phyloP scores from a whole-genome alignment of 2,329 filamentous ascomycete species.

The Ophiostoma himal-ulmi region DNA sequence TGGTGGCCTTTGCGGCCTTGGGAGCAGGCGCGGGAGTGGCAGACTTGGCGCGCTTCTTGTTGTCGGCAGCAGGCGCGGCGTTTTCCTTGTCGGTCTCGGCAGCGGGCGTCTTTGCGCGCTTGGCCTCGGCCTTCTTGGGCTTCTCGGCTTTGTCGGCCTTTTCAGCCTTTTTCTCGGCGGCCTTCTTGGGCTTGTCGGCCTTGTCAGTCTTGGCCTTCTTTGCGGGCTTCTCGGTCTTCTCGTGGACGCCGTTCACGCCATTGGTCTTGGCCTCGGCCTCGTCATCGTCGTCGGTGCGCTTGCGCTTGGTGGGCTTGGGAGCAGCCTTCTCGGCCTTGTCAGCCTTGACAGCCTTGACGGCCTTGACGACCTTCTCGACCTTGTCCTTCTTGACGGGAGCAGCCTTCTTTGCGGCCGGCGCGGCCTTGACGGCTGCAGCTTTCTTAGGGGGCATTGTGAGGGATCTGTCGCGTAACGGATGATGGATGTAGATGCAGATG shows the following conservation, averaged over 20 bases:
- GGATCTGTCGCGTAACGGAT: not conserved
- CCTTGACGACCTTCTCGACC: constrained; percentile 19
- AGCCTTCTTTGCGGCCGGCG: constrained; percentile 30
- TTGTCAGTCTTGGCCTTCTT: constrained; percentile 20
- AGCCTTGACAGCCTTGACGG: constrained; percentile 20
- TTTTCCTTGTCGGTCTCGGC: constrained; percentile 24
- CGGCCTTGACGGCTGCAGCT: constrained; percentile 22
- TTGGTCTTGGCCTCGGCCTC: constrained; percentile 24
- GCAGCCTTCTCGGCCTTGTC: constrained; percentile 22
- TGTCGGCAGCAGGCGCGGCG: constrained; percentile 21
- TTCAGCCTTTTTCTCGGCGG: constrained; percentile 17
- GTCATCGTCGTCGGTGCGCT: constrained; percentile 21
- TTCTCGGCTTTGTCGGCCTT: constrained; percentile 23
- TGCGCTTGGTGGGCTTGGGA: constrained; percentile 21
- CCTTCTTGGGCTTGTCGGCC: constrained; percentile 24
- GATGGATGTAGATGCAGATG: not conserved
- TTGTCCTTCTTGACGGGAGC: constrained; percentile 31
- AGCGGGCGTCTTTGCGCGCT: constrained; percentile 18
- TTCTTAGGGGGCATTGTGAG: constrained; percentile 24
- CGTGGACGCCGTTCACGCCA: constrained; percentile 16
- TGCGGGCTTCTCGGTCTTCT: not conserved
- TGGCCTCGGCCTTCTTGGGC: constrained; percentile 21
- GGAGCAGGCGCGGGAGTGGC: constrained; percentile 16
- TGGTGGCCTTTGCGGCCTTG: constrained; percentile 3
- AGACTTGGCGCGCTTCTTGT: constrained; percentile 21